Conservation (phyloP, 2,329 filamentous ascomycete genomes). For the Ceratocystis eucalypticola region DNA sequence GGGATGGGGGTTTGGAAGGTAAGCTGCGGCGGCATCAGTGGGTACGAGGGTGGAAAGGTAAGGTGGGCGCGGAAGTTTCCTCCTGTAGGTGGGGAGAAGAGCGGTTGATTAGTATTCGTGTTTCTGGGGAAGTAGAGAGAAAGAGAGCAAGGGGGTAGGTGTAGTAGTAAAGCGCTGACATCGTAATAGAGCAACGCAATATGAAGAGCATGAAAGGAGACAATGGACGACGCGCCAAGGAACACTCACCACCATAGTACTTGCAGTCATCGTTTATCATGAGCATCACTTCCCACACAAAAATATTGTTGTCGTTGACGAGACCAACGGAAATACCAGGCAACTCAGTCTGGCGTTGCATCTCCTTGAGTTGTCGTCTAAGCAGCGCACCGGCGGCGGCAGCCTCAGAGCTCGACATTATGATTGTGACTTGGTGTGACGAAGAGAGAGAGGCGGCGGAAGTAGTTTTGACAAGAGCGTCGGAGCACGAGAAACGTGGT, state of each 20-base stretch:
- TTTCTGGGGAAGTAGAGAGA: neutral
- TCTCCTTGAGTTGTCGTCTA: conserved; percentile 77
- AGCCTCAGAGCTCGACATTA: conserved; percentile 32
- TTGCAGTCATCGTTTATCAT: conserved; percentile 95
- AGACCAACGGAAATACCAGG: conserved; percentile 89
- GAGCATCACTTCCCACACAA: conserved; percentile 97
- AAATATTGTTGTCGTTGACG: conserved; percentile 72
- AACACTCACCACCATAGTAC: conserved; percentile 67
- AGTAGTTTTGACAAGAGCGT: no score
- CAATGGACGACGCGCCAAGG: neutral
- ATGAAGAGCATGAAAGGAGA: neutral
- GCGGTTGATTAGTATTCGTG: neutral
- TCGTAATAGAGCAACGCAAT: neutral
- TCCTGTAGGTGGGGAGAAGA: conserved; percentile 37
- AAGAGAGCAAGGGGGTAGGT: neutral
- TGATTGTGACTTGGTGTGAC: neutral
- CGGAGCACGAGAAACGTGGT: no score
- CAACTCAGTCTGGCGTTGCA: conserved; percentile 81
- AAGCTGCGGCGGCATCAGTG: conserved; percentile 75
- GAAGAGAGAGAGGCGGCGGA: no score
- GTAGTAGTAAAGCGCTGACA: neutral
- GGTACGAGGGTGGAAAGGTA: conserved; percentile 73
- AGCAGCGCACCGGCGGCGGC: conserved; percentile 60
- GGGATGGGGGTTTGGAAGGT: conserved; percentile 70
- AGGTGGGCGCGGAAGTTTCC: conserved; percentile 83